Base-by-base conservation (phyloP, 176 grass and related monocot genomes). In the Poa pratensis region DNA sequence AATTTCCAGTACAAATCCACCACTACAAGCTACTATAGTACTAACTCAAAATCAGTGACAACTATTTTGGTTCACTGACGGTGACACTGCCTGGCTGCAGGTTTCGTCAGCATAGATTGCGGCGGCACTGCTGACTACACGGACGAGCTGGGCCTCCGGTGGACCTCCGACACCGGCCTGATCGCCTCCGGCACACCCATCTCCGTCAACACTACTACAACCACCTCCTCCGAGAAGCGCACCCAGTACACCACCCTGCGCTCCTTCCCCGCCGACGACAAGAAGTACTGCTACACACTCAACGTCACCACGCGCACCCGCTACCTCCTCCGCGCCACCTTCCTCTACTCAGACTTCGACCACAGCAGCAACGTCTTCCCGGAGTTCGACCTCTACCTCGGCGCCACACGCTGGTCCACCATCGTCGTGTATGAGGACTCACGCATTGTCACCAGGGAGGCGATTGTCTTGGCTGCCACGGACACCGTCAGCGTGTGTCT, bases 301-400 rank as follows among this genome's bases (percentile, higher is more conserved):
- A 54, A 74, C 11, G 89, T 97, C 5, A 80, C 63, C 11, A 76
- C 78, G 1, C 83, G 91, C 63, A 91, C 89, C 6, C 74, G 91
- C 9, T 97, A 97, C 77, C 89, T 97, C 14, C 1, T 94, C 12
- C 64, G 94, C 6, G 89, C 91, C 43, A 97, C 75, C 9, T 97
- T 97, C 78, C 81, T 97, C 1, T 92, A 97, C 65, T 91, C 87
- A 39, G 91, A 94, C 73, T 97, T 97, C 75, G 94, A 94, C 78
- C 34, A 66, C 66, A 93, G 89, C 64, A 94, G 91, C 87, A 94
- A 82, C 78, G 91, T 88, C 19, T 97, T 94, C 82, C 94, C 94
- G 6, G 88, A 97, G 84, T 97, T 94, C 19, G 94, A 92, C 85
- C 64, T 97, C 23, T 97, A 86, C 75, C 86, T 97, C 5, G 91